Conservation (phyloP, 352 stramenopile species). For the Phytophthora pisi region DNA sequence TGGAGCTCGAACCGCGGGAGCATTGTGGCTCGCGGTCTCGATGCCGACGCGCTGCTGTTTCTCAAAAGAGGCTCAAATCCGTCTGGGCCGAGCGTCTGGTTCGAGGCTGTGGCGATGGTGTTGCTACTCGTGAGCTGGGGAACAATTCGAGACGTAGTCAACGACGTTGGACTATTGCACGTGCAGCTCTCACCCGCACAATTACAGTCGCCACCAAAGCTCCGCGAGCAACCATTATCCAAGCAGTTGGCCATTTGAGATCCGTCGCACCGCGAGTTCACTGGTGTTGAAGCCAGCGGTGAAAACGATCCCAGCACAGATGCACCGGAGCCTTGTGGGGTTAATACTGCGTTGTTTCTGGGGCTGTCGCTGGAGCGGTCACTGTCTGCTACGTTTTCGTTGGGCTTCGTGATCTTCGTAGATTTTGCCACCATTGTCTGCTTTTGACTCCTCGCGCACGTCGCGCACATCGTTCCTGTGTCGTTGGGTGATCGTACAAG, state of each 20-base stretch:
- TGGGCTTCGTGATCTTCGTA: neutral
- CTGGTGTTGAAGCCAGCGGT: slow-evolving; percentile 18
- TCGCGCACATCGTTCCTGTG: slow-evolving; percentile 46
- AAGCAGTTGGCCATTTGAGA: slow-evolving; percentile 58
- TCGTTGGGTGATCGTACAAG: slow-evolving; percentile 51
- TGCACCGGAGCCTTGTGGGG: slow-evolving; percentile 9
- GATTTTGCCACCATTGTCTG: slow-evolving; percentile 4
- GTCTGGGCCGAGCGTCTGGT: slow-evolving; percentile 9
- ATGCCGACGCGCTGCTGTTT: slow-evolving; percentile 11
- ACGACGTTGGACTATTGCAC: slow-evolving; percentile 51
- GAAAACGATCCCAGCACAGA: slow-evolving; percentile 25
- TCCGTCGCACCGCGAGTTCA: slow-evolving; percentile 39
- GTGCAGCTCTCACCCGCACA: slow-evolving; percentile 53
- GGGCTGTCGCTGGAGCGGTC: slow-evolving; percentile 24
- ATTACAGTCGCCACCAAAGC: slow-evolving; percentile 71
- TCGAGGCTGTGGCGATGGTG: slow-evolving; percentile 15
- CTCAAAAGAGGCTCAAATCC: slow-evolving; percentile 11
- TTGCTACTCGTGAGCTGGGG: slow-evolving; percentile 34
- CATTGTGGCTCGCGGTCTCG: slow-evolving; percentile 16
- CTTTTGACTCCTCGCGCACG: slow-evolving; percentile 44
- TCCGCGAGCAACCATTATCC: slow-evolving; percentile 68
- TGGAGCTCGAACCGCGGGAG: slow-evolving; percentile 44
- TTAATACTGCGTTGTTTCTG: slow-evolving; percentile 20
- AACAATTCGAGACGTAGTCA: slow-evolving; percentile 12
- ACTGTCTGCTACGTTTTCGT: slow-evolving; percentile 15